Conservation (phyloP, 2,329 filamentous ascomycete genomes). For the Fusarium torreyae region DNA sequence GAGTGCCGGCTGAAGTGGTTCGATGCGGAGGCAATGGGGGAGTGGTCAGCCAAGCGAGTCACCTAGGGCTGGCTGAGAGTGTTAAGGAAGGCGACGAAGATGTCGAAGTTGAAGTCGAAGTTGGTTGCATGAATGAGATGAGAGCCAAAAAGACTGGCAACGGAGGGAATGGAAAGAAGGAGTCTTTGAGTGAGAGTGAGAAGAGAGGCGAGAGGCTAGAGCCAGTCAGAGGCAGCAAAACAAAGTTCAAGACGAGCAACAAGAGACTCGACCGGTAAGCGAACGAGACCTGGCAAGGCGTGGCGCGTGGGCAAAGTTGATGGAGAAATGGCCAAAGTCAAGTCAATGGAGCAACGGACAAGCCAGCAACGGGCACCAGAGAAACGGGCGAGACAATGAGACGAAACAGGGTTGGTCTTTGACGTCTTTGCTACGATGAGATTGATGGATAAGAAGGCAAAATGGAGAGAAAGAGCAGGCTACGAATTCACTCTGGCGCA, state of each 20-base stretch:
- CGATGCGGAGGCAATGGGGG: slow-evolving; percentile 27
- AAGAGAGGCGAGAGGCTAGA: slow-evolving; percentile 41
- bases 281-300: slow-evolving; percentile 44
- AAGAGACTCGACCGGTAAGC: slow-evolving; percentile 43
- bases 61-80: slow-evolving; percentile 40
- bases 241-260: slow-evolving; percentile 47
- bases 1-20: slow-evolving; percentile 20
- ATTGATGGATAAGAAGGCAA: slow-evolving; percentile 8
- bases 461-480: slow-evolving; percentile 27
- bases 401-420: slow-evolving; percentile 27
- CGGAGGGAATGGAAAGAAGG: slow-evolving; percentile 41
- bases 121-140: slow-evolving; percentile 40
- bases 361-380: slow-evolving; percentile 43
- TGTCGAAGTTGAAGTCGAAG: slow-evolving; percentile 39
- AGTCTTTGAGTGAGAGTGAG: slow-evolving; percentile 40
- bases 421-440: slow-evolving; percentile 22
- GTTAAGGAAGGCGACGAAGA: slow-evolving; percentile 36
- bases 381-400: slow-evolving; percentile 46
- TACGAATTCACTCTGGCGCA: slow-evolving; percentile 45
- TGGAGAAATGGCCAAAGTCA: slow-evolving; percentile 43
- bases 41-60: slow-evolving; percentile 40
- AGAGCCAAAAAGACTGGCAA: slow-evolving; percentile 40
- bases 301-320: slow-evolving; percentile 33
- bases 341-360: slow-evolving; percentile 44
- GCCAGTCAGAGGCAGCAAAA: slow-evolving; percentile 46